Percentiles rank a stretch among this genome's conserved stretches.
These are phyloP conservation scores for Candida parachauliodes DNA, from an alignment of 805 yeast genomes.

Conservation along the genomic window DNA sequence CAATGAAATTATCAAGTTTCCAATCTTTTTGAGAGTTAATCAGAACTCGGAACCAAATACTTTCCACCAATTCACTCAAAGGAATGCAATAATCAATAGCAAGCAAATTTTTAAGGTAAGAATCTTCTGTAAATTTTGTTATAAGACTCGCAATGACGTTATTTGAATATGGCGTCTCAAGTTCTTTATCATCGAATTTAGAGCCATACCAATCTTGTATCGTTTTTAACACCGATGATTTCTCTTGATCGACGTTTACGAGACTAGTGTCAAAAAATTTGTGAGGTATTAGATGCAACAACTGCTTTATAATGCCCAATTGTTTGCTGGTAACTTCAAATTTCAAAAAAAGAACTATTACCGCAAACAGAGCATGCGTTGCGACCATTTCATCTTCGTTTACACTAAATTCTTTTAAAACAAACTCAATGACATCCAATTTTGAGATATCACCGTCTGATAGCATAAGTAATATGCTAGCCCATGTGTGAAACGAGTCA, in stretches of 20 bases:
- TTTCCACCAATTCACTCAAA: conserved; percentile 19
- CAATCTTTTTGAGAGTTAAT: conserved; percentile 6
- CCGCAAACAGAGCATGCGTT: conserved; percentile 69
- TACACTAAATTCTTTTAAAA: conserved; percentile 64
- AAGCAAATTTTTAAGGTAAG: conserved; percentile 16
- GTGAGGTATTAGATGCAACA: conserved; percentile 59
- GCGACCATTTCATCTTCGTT: conserved; percentile 84
- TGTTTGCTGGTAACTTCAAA: conserved; percentile 21
- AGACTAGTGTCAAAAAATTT: conserved; percentile 41
- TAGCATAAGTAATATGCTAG: conserved; percentile 48
- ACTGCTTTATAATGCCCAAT: conserved; percentile 35
- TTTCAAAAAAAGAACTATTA: conserved; percentile 44
- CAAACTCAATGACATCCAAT: conserved; percentile 46
- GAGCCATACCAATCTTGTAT: conserved; percentile 17
- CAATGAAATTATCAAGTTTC: background rate
- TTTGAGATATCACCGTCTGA: conserved; percentile 17
- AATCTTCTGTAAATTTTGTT: conserved; percentile 15
- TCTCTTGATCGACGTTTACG: conserved; percentile 2
- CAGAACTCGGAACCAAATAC: conserved; percentile 20
- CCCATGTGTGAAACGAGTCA: conserved; percentile 79
- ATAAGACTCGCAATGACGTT: conserved; percentile 16
- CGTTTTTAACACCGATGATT: conserved; percentile 12
- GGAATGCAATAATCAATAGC: conserved; percentile 13
- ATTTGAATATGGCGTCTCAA: conserved; percentile 14
- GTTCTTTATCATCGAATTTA: conserved; percentile 4